Evolutionary conservation across 768 basidiomycete species (phyloP).

Genomic region (Coprinellus micaceus): DNA sequence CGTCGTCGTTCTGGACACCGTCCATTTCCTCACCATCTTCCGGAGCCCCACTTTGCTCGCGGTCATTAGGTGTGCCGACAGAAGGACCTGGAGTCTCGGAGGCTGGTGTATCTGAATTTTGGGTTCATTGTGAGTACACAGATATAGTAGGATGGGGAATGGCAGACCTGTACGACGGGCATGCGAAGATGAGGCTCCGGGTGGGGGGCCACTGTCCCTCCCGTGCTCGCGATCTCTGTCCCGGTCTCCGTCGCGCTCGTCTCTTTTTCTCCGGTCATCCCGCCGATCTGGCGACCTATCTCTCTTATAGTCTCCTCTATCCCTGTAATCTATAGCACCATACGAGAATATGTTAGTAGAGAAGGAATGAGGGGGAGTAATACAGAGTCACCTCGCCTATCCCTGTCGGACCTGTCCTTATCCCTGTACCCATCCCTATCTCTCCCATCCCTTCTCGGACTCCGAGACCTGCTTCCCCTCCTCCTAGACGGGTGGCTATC

Average conservation of each 20-base stretch:
- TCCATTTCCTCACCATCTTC: constrained; percentile 53
- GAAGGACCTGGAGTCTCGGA: background rate
- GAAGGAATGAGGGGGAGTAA: too few relatives aligned
- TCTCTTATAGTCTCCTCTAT: constrained; percentile 33
- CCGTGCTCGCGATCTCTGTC: constrained; percentile 32
- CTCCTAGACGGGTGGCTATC: too few relatives aligned
- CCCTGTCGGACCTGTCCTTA: constrained; percentile 25
- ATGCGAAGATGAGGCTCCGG: background rate
- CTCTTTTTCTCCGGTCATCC: constrained; percentile 12
- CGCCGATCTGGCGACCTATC: constrained; percentile 23
- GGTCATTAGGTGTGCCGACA: constrained; percentile 10
- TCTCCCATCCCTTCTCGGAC: constrained; percentile 19
- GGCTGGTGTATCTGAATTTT: background rate
- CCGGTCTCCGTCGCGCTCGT: constrained; percentile 19
- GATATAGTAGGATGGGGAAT: too few relatives aligned
- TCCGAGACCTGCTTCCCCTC: background rate
- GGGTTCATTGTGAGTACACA: too few relatives aligned
- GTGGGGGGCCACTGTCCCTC: constrained; percentile 9
- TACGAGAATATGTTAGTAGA: too few relatives aligned
- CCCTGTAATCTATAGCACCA: constrained; percentile 6
- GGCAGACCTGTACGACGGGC: background rate
- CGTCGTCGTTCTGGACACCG: constrained; percentile 54
- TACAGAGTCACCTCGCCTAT: too few relatives aligned
- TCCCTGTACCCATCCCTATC: constrained; percentile 38
- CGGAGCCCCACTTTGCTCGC: constrained; percentile 7